Conservation (phyloP, 441 rosid species). For the Populus trichocarpa region DNA sequence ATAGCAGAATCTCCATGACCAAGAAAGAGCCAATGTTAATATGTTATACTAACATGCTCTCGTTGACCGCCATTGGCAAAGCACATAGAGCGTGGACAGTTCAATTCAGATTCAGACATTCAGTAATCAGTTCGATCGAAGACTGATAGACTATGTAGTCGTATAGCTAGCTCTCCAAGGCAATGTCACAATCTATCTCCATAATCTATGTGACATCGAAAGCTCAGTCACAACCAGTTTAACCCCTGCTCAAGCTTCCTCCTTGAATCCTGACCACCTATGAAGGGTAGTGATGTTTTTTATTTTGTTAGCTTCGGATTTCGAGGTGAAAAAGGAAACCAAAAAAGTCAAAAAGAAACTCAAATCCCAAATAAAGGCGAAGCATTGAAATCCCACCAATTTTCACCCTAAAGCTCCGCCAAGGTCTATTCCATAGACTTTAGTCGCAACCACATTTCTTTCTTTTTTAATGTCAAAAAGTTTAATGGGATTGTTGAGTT, state of each 20-base stretch:
- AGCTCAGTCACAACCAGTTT: background rate
- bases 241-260: too few species aligned
- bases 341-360: background rate
- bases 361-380: background rate
- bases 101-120: background rate
- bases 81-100: background rate
- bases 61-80: background rate
- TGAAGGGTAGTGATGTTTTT: background rate
- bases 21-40: background rate
- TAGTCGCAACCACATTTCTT: background rate
- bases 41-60: background rate
- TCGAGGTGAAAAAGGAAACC: background rate
- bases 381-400: background rate
- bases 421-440: background rate
- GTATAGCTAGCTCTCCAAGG: background rate
- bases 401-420: background rate
- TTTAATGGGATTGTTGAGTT: background rate
- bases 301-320: background rate
- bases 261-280: background rate
- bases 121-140: background rate
- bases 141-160: background rate
- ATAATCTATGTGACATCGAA: background rate
- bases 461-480: background rate
- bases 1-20: background rate
- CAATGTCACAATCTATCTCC: background rate